phyloP scores from a whole-genome alignment of 805 yeast species.

The Lipomyces sp. region DNA sequence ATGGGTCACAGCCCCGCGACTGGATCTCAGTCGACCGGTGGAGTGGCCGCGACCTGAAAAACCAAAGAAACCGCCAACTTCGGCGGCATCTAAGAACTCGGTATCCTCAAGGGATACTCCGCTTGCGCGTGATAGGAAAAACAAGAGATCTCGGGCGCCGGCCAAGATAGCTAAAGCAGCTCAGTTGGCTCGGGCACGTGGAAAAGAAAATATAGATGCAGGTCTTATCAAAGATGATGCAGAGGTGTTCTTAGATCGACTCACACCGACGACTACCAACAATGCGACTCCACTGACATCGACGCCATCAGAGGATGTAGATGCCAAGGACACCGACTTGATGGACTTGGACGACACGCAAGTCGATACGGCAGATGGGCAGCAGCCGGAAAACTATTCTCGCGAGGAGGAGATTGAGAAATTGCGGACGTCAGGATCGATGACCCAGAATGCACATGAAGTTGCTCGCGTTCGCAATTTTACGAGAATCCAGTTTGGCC shows the following conservation, averaged over 20 bases:
- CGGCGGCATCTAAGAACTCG: conserved; percentile 37
- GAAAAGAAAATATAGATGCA: conserved; percentile 37
- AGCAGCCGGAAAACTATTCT: conserved; percentile 65
- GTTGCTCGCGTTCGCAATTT: conserved; percentile 90
- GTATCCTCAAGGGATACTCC: conserved; percentile 26
- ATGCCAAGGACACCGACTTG: conserved; percentile 57
- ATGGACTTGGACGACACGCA: conserved; percentile 84
- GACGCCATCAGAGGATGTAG: conserved; percentile 10
- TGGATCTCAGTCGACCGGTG: conserved; percentile 73
- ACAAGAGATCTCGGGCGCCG: conserved; percentile 29
- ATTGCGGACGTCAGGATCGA: conserved; percentile 92
- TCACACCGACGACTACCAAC: not conserved
- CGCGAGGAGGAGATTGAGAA: conserved; percentile 93
- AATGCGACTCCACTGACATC: conserved; percentile 30
- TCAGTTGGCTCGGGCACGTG: conserved; percentile 48
- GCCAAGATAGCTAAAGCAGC: conserved; percentile 42
- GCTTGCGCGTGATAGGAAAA: conserved; percentile 28
- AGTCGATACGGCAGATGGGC: conserved; percentile 67
- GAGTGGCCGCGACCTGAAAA: conserved; percentile 68
- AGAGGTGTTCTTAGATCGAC: not conserved
- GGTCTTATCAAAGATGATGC: conserved; percentile 21
- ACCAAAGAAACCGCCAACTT: conserved; percentile 51
- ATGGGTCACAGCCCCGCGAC: conserved; percentile 78
- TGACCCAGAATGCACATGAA: conserved; percentile 88
- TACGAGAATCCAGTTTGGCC: conserved; percentile 78